Percentiles rank a stretch among this genome's conserved stretches.
Conservation (phyloP, 2,329 filamentous ascomycete species). For the Neocatenulostroma microsporum region DNA sequence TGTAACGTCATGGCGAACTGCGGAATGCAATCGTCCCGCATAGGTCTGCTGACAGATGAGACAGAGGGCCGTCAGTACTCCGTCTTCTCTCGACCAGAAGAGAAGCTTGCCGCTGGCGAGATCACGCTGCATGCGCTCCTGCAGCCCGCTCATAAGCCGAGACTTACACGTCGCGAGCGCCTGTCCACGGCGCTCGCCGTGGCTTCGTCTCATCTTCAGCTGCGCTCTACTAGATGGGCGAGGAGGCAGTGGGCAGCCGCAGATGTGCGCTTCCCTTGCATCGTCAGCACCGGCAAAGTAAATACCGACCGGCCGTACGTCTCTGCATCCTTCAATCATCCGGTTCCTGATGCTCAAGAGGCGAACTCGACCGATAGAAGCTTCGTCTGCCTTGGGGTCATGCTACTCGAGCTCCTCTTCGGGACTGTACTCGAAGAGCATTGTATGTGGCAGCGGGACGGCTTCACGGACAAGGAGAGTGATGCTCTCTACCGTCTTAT, state of each 20-base stretch:
- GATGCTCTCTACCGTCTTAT: constrained; percentile 3
- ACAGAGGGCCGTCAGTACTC: constrained; percentile 3
- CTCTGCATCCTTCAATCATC: constrained; percentile 8
- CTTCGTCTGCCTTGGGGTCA: constrained; percentile 12
- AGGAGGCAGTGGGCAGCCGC: constrained; percentile 10
- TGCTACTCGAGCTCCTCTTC: constrained; percentile 9
- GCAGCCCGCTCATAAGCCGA: background rate
- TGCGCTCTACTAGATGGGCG: constrained; percentile 11
- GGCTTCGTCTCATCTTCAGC: constrained; percentile 11
- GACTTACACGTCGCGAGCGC: background rate
- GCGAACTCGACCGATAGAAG: constrained; percentile 7
- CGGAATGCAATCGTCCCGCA: constrained; percentile 5
- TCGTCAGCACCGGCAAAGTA: background rate
- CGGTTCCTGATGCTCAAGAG: background rate
- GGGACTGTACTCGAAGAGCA: constrained; percentile 5
- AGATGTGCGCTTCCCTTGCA: constrained; percentile 9
- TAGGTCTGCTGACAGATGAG: constrained; percentile 4
- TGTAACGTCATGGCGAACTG: constrained; percentile 7
- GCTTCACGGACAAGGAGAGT: background rate
- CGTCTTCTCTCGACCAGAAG: constrained; percentile 7
- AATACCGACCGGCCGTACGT: constrained; percentile 9
- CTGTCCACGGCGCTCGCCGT: constrained; percentile 9
- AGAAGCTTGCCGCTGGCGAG: constrained; percentile 5
- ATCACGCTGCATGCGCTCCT: constrained; percentile 5
- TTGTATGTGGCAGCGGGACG: constrained; percentile 6